These are phyloP conservation scores for Lactarius indigo DNA, from an alignment of 768 basidiomycete genomes.

Conservation along the genomic window DNA sequence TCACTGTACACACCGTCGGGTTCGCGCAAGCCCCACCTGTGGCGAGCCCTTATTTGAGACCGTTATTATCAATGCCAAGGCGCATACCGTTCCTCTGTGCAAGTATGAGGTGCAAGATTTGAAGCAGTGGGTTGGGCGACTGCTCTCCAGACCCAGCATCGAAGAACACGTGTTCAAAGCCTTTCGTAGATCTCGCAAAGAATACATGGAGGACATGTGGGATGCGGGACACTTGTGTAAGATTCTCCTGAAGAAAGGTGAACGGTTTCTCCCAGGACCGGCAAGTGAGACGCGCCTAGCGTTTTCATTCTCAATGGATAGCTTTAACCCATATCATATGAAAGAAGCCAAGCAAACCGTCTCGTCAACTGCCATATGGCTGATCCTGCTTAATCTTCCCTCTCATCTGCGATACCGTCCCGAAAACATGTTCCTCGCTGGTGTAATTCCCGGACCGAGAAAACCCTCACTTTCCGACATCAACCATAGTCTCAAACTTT, in stretches of 20 bases:
- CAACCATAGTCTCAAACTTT: too few relatives aligned
- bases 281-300: slow-evolving; percentile 4
- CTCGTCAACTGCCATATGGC: too few relatives aligned
- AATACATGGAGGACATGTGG: not conserved
- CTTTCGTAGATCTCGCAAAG: not conserved
- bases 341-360: too few relatives aligned
- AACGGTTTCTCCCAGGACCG: not conserved
- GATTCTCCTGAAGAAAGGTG: not conserved
- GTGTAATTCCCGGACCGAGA: too few relatives aligned
- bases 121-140: not conserved
- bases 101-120: slow-evolving; percentile 11
- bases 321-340: too few relatives aligned
- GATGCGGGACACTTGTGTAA: not conserved
- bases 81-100: not conserved
- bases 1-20: not conserved
- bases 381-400: too few relatives aligned
- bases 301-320: slow-evolving; percentile 1
- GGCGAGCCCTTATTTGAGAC: not conserved
- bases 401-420: too few relatives aligned
- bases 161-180: not conserved
- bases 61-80: not conserved
- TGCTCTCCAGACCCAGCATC: not conserved
- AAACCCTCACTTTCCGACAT: too few relatives aligned
- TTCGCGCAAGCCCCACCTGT: not conserved
- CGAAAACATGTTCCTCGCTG: too few relatives aligned